These are phyloP conservation scores for Centaurea solstitialis DNA, from an alignment of 129 eudicot genomes.

Conservation along the genomic window DNA sequence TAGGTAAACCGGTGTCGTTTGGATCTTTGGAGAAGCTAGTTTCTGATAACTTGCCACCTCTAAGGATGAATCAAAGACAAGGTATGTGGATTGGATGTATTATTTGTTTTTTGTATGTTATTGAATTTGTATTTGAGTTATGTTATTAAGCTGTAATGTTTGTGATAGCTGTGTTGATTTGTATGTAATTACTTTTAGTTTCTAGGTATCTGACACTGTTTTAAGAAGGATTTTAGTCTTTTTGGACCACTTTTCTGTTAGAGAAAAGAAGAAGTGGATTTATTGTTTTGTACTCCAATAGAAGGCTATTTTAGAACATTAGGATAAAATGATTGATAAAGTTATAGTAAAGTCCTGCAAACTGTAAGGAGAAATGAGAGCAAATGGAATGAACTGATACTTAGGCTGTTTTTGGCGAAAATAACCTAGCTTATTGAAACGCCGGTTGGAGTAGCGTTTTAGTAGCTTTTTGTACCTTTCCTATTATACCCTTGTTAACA, in stretches of 20 bases:
- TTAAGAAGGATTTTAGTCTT: not conserved
- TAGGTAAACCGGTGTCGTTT: slow-evolving; percentile 24
- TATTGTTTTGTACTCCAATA: not conserved
- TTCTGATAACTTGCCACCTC: slow-evolving; percentile 56
- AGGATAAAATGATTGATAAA: not conserved
- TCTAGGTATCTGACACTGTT: not conserved
- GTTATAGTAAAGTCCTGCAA: not conserved
- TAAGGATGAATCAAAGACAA: slow-evolving; percentile 52
- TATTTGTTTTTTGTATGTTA: not conserved
- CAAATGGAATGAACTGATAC: not conserved
- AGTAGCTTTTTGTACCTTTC: too few relatives aligned
- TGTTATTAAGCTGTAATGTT: not conserved
- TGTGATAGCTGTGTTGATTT: not conserved
- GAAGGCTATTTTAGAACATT: not conserved
- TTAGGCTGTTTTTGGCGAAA: too few relatives aligned
- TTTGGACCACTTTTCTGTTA: not conserved
- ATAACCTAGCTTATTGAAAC: too few relatives aligned
- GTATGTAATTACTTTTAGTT: not conserved
- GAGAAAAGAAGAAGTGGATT: not conserved
- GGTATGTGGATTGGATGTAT: slow-evolving; percentile 58
- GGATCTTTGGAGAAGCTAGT: slow-evolving; percentile 49
- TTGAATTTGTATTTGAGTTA: not conserved
- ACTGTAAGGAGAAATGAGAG: not conserved
- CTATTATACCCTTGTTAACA: too few relatives aligned
- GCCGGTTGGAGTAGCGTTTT: too few relatives aligned